Percentiles rank a stretch among this genome's conserved stretches.
phyloP scores from a whole-genome alignment of 2,329 filamentous ascomycete genomes.

The Monosporascus ibericus region DNA sequence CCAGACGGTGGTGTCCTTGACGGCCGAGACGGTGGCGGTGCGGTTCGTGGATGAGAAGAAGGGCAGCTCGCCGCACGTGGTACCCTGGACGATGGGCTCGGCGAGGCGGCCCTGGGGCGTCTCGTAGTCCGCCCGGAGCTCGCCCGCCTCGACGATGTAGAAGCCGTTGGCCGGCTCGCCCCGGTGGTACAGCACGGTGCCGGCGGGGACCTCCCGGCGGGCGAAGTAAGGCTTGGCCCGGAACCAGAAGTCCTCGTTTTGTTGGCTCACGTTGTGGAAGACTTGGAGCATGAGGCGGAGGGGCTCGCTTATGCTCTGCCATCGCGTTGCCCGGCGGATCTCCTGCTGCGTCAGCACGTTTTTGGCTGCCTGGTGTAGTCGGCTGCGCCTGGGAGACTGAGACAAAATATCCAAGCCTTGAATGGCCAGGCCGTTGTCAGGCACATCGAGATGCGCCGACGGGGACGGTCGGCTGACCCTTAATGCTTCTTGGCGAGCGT shows the following conservation, averaged over 20 bases:
- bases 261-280: slow-evolving; percentile 80
- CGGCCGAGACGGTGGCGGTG: slow-evolving; percentile 80
- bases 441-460: slow-evolving; percentile 43
- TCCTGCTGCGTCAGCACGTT: slow-evolving; percentile 66
- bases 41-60: slow-evolving; percentile 90
- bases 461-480: slow-evolving; percentile 37
- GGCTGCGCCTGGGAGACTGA: slow-evolving; percentile 74
- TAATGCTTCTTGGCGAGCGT: slow-evolving; percentile 61
- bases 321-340: slow-evolving; percentile 55
- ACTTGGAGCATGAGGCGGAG: slow-evolving; percentile 88
- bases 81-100: slow-evolving; percentile 89
- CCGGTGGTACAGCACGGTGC: slow-evolving; percentile 69
- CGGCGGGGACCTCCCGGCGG: slow-evolving; percentile 59
- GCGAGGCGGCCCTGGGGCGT: slow-evolving; percentile 83
- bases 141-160: slow-evolving; percentile 84
- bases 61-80: slow-evolving; percentile 90
- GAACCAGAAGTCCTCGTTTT: slow-evolving; percentile 96
- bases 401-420: slow-evolving; percentile 41
- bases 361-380: slow-evolving; percentile 72
- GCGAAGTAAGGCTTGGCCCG: slow-evolving; percentile 69
- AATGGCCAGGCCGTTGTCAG: slow-evolving; percentile 28
- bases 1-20: slow-evolving; percentile 80
- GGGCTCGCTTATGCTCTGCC: slow-evolving; percentile 84
- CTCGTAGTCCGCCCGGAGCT: slow-evolving; percentile 84
- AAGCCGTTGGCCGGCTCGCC: slow-evolving; percentile 77